Evolutionary conservation across 2,329 filamentous ascomycete genomes (phyloP), one percentile per base, ranked within the genome.

Genomic region (Orbilia brochopaga): DNA sequence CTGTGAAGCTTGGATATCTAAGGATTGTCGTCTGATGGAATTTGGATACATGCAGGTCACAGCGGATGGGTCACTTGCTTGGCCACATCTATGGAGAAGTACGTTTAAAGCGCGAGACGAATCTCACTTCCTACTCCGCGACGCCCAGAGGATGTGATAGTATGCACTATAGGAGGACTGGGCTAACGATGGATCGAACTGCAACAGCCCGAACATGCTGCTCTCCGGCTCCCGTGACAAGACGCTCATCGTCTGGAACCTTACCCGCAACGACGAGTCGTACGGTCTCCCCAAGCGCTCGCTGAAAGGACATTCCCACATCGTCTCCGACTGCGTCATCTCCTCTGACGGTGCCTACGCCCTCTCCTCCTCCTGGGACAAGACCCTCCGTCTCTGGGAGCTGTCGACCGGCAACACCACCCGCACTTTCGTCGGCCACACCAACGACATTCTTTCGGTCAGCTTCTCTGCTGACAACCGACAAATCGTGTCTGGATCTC

Each of bases 201-300:
- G 7, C 19, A 44, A 60, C 40, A 72, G 67, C 90, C 94, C 94
- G 81, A 97, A 99, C 88, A 97, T 99, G 93, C 92, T 99, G 82
- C 88, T 99, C 80, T 99, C 94, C 78, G 93, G 86, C 80, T 91
- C 88, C 82, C 92, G 94, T 85, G 94, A 99, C 88, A 97, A 97
- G 90, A 91, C 90, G 78, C 86, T 99, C 82, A 99, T 99, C 86
- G 96, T 99, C 88, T 99, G 94, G 94, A 96, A 97, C 88, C 87
- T 99, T 24, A 97, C 94, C 83, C 93, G 94, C 84, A 92, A 97
- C 51, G 61, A 70, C 83, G 94, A 97, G 85, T 89, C 91, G 81
- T 99, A 97, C 87, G 94, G 94, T 79, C 96, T 96, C 87, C 94
- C 94, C 81, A 97, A 99, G 89, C 90, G 94, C 85, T 95, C 91